Base-by-base conservation (phyloP, 805 yeast genomes). In the Wilhelminamyces savonicus region DNA sequence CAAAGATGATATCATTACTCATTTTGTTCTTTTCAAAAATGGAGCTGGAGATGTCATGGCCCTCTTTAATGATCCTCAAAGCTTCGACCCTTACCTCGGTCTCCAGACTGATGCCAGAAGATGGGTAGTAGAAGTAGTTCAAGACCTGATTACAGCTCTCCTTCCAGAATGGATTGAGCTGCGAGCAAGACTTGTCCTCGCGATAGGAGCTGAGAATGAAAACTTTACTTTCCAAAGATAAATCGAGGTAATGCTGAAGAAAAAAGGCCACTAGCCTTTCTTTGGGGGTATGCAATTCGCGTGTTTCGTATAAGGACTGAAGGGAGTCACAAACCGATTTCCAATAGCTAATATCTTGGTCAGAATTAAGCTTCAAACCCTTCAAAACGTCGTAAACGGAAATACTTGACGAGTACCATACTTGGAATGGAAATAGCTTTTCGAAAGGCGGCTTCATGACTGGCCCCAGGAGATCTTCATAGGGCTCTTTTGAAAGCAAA, bases 141-240 rank as follows among this genome's bases (percentile, higher is more conserved):
- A 78, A 48, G 2, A 80, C 40, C 18, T 53, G 49, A 5, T 50
- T 48, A 23, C 74, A 55, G 37, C 73, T 71, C 2, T 52, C 60
- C 27, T 55, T 54, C 83, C 87, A 80, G 7, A 62, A 50, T 0
- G 67, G 57, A 18, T 69, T 52, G 5, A 76, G 47, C 8, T 76
- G 71, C 3, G 77, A 63, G 44, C 88, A 80, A 18, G 67, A 44
- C 30, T 69, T 65, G 30, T 72, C 71, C 9, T 61, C 57, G 4
- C 56, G 52, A 46, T 74, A 78, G 40, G 57, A 67, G 3, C 59
- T 51, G 16, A 81, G 47, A 3, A 82, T 65, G 29, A 59, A 63
- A 4, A 51, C 39, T n/a, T 69, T 60, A 8, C 57, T 54, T 3
- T 50, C 53, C 1, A 56, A 54, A 8, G 66, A 54, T 16, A 75